Base-by-base conservation (phyloP, 805 yeast species). In the Teunomyces stri region DNA sequence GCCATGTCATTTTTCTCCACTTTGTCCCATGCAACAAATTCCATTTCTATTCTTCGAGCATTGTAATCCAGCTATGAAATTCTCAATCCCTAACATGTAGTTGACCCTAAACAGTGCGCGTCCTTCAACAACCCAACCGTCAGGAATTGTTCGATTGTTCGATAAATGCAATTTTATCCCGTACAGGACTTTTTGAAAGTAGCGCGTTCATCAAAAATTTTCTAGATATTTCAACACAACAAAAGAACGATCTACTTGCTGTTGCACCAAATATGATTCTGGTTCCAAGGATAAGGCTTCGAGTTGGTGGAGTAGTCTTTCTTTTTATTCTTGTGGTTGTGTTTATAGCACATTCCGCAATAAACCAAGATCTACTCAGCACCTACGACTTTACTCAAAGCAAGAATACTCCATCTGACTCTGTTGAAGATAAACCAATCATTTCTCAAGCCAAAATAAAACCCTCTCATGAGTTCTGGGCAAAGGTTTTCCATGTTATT, bases 391-490 rank as follows among this genome's bases (percentile, higher is more conserved):
- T 36, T 16, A 7, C 40, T 3, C 13, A 36, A 6, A n/a, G 16
- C 10, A 10, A 31, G 10, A 13, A 31, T 15, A 31, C 34, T 13
- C 20, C 27, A 9, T 6, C 7, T 9, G 29, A 37, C 28, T 10
- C 15, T n/a, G 12, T 27, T 13, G 40, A 37, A 37, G 25, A 11
- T 5, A 47, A 41, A 35, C 51, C 53, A 3, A 33, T 47, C 5
- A 46, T 51, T 13, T 52, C 52, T 3, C 49, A 47, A n/a, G 16
- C 29, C 22, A 34, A 46, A n/a, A 18, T 47, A 5, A 39, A 42
- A 27, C 46, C 49, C n/a, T 49, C 55, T 30, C 68, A 62, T 41
- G 40, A 49, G 30, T 66, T 65, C 44, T 68, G 71, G 71, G 56
- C 51, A 13, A 42, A 54, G 4, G 54, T 66, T 2, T 68, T 66